These are phyloP conservation scores for Aspergillus uvarum DNA, from an alignment of 2,329 filamentous ascomycete genomes.

Conservation along the genomic window DNA sequence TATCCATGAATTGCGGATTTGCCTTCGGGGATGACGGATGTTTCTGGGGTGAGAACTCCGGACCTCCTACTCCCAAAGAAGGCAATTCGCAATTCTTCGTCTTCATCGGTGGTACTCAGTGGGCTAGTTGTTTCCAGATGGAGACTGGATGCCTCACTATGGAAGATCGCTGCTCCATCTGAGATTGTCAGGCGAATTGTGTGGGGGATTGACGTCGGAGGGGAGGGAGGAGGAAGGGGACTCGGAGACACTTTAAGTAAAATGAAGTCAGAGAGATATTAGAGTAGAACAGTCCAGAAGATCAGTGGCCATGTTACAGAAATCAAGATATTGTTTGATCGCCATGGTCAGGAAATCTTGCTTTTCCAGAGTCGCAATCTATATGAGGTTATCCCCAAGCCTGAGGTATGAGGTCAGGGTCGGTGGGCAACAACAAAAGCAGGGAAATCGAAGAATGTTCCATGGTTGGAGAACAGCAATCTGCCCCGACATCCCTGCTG, in stretches of 20 bases:
- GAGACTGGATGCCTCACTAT: not conserved
- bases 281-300: not conserved
- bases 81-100: not conserved
- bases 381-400: not conserved
- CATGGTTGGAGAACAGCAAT: not conserved
- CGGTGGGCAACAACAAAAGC: not conserved
- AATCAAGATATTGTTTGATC: not conserved
- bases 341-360: not conserved
- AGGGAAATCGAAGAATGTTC: not conserved
- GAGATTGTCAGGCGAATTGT: slow-evolving; percentile 2
- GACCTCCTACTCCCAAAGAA: not conserved
- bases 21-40: not conserved
- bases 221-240: not conserved
- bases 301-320: not conserved
- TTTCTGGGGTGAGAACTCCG: not conserved
- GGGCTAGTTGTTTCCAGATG: slow-evolving; percentile 1
- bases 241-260: not conserved
- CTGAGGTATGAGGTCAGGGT: not conserved
- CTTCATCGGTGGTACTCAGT: not conserved
- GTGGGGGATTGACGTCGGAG: slow-evolving; percentile 8
- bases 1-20: too few relatives aligned
- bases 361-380: not conserved
- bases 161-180: slow-evolving; percentile 2
- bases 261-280: not conserved
- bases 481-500: not conserved